Evolutionary conservation across 2,329 filamentous ascomycete genomes (phyloP).

Genomic region (Sporothrix pseudoabietina): DNA sequence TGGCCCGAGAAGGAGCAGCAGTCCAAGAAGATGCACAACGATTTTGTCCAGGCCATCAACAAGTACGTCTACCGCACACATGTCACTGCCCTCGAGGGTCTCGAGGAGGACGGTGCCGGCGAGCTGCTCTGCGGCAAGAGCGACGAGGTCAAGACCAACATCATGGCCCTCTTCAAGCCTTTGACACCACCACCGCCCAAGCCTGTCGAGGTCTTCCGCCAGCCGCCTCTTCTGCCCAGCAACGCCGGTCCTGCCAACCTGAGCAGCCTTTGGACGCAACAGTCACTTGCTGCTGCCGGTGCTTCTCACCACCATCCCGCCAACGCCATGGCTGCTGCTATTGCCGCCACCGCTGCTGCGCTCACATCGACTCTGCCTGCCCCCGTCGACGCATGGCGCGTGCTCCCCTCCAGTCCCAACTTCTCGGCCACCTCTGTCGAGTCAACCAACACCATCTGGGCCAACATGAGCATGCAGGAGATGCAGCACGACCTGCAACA

Average conservation of each 20-base stretch:
- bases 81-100: constrained; percentile 84
- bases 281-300: constrained; percentile 49
- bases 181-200: constrained; percentile 84
- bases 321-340: constrained; percentile 32
- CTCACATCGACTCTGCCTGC: constrained; percentile 52
- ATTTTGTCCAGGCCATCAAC: constrained; percentile 95
- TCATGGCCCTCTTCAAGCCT: constrained; percentile 83
- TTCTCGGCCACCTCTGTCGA: constrained; percentile 67
- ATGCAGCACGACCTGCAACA: constrained; percentile 66
- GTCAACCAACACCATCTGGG: constrained; percentile 71
- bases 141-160: constrained; percentile 86
- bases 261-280: constrained; percentile 79
- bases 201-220: constrained; percentile 85
- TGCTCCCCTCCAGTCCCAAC: constrained; percentile 84
- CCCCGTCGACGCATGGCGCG: constrained; percentile 84
- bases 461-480: constrained; percentile 59
- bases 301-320: constrained; percentile 48
- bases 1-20: constrained; percentile 97
- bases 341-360: constrained; percentile 30
- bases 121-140: constrained; percentile 89
- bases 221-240: constrained; percentile 82
- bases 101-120: constrained; percentile 94
- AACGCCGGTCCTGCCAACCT: constrained; percentile 63
- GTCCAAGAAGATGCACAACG: constrained; percentile 94
- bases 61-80: constrained; percentile 93